These are phyloP conservation scores for Sanguinoderma infundibulare DNA, from an alignment of 1,284 basidiomycete species.

Conservation along the genomic window DNA sequence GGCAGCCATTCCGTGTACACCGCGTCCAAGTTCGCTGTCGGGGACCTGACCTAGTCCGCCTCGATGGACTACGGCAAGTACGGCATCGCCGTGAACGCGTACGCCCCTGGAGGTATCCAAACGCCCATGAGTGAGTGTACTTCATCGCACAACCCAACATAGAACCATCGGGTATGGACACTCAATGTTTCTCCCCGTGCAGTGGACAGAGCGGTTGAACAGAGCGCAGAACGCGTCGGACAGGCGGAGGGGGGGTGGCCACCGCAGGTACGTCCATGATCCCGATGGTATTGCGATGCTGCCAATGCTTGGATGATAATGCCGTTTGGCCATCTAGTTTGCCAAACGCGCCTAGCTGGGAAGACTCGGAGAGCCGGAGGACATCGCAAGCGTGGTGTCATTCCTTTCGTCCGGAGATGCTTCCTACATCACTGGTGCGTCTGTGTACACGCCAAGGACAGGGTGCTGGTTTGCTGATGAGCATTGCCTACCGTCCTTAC, in stretches of 20 bases:
- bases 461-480: too few relatives aligned
- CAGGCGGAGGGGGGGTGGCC: too few relatives aligned
- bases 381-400: constrained; percentile 41
- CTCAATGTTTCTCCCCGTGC: neutral
- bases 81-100: constrained; percentile 29
- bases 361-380: constrained; percentile 33
- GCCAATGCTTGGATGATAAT: too few relatives aligned
- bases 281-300: too few relatives aligned
- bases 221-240: too few relatives aligned
- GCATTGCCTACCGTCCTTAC: too few relatives aligned
- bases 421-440: constrained; percentile 38
- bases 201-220: constrained; percentile 18
- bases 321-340: too few relatives aligned
- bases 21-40: constrained; percentile 31
- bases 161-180: neutral
- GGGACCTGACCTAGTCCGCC: constrained; percentile 28
- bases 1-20: constrained; percentile 21
- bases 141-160: too few relatives aligned
- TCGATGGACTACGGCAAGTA: constrained; percentile 28
- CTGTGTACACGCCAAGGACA: neutral
- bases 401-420: constrained; percentile 40
- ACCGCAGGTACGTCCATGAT: too few relatives aligned
- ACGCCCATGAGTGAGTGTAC: constrained; percentile 25
- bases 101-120: constrained; percentile 27
- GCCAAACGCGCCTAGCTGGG: too few relatives aligned